Evolutionary conservation across 805 yeast species (phyloP).

Genomic region (Pichia ethanolica): DNA sequence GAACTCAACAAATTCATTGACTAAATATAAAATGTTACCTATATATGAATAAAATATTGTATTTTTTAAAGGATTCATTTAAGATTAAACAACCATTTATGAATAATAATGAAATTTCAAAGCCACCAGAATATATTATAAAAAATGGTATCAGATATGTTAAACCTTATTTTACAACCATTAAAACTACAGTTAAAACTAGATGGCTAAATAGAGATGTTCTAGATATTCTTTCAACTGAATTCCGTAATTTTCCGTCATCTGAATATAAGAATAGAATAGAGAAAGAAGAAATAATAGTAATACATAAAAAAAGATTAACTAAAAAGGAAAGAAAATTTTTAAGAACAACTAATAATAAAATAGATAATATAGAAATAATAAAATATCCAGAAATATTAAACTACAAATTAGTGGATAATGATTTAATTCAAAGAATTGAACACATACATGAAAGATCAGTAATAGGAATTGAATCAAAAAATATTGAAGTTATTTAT

Average conservation of each 20-base stretch:
- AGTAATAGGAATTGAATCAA: background rate
- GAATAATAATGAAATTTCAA: background rate
- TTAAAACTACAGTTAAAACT: slow-evolving; percentile 34
- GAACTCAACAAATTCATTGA: too few species aligned
- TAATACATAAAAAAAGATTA: slow-evolving; percentile 15
- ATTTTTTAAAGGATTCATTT: too few species aligned
- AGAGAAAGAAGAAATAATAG: slow-evolving; percentile 12
- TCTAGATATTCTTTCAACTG: slow-evolving; percentile 32
- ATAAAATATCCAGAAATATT: slow-evolving; percentile 17
- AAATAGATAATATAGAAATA: background rate
- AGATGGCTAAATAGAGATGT: slow-evolving; percentile 36
- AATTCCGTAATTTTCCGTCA: slow-evolving; percentile 29
- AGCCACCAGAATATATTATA: slow-evolving; percentile 17
- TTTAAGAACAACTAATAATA: background rate
- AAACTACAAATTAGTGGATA: slow-evolving; percentile 13
- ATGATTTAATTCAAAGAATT: slow-evolving; percentile 22
- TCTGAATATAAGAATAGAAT: slow-evolving; percentile 20
- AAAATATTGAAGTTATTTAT: slow-evolving; percentile 12
- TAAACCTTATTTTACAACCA: slow-evolving; percentile 33
- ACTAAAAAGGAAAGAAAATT: slow-evolving; percentile 12
- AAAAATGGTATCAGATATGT: slow-evolving; percentile 33
- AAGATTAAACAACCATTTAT: too few species aligned
- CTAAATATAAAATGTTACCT: too few species aligned
- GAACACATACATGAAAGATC: slow-evolving; percentile 28
- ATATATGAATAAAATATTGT: too few species aligned